These are phyloP conservation scores for Sonneratia caseolaris DNA, from an alignment of 345 rosid species.

Conservation along the genomic window DNA sequence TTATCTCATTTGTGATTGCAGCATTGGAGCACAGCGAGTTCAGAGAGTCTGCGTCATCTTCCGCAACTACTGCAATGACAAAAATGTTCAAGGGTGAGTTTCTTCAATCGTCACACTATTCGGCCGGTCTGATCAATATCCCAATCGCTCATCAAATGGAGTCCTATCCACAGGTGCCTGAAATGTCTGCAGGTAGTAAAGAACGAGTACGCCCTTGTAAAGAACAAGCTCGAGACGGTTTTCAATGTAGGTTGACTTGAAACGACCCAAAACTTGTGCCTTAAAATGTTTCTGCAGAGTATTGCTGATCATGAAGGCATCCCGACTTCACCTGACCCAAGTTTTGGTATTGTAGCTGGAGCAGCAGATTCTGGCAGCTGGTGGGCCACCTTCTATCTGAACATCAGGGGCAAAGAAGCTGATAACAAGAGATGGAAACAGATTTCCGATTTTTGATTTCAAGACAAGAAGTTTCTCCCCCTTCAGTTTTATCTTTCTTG, in stretches of 20 bases:
- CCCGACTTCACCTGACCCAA: neutral
- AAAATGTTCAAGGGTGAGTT: constrained; percentile 40
- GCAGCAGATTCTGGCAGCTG: constrained; percentile 40
- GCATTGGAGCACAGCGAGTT: constrained; percentile 57
- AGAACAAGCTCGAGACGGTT: constrained; percentile 48
- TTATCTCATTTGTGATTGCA: constrained; percentile 11
- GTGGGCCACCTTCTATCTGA: constrained; percentile 31
- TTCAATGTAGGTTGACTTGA: constrained; percentile 29
- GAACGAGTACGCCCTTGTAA: constrained; percentile 40
- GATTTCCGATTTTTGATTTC: neutral
- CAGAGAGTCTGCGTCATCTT: constrained; percentile 37
- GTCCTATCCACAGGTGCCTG: constrained; percentile 31
- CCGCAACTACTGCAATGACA: constrained; percentile 36
- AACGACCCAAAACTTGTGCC: neutral
- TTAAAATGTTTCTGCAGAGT: neutral
- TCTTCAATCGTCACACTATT: neutral
- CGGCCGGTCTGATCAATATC: neutral
- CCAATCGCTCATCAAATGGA: neutral
- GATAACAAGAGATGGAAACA: neutral
- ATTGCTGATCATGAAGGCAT: neutral
- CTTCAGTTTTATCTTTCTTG: neutral
- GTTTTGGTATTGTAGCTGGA: constrained; percentile 30
- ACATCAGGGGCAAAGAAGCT: neutral
- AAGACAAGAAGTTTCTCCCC: neutral
- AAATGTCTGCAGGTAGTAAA: constrained; percentile 49